Conservation (phyloP, 2,329 filamentous ascomycete genomes). For the Elsinoe ampelina region DNA sequence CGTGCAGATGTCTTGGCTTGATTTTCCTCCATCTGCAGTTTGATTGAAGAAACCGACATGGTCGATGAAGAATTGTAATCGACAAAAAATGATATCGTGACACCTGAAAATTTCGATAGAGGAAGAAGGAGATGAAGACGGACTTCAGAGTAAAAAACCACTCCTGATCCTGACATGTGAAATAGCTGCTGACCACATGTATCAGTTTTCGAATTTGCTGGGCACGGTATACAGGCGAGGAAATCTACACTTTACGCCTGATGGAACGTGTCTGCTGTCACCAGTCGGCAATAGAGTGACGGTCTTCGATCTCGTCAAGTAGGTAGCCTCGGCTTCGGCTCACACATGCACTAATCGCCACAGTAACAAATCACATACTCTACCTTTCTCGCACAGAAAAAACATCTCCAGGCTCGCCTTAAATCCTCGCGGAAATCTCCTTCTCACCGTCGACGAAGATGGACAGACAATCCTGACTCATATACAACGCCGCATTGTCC, state of each 20-base stretch:
- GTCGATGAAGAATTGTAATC: background rate
- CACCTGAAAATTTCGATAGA: background rate
- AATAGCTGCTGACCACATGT: slow-evolving; percentile 21
- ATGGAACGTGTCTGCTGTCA: slow-evolving; percentile 91
- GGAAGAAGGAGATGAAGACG: slow-evolving; percentile 75
- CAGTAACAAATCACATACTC: slow-evolving; percentile 78
- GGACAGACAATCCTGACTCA: slow-evolving; percentile 90
- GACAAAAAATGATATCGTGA: background rate
- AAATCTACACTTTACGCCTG: slow-evolving; percentile 90
- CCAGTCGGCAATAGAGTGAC: slow-evolving; percentile 94
- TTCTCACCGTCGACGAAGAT: slow-evolving; percentile 89
- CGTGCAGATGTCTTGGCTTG: background rate
- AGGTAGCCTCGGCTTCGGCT: slow-evolving; percentile 27
- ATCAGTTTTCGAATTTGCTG: slow-evolving; percentile 91
- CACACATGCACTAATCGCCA: background rate
- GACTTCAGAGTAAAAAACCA: slow-evolving; percentile 72
- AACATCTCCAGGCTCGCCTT: slow-evolving; percentile 86
- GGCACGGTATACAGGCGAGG: slow-evolving; percentile 98
- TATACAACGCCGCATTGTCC: slow-evolving; percentile 69
- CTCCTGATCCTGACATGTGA: background rate
- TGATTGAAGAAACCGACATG: background rate
- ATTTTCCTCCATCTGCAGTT: slow-evolving; percentile 11
- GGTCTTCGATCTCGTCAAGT: slow-evolving; percentile 95
- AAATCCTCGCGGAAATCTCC: slow-evolving; percentile 79
- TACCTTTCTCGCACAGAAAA: slow-evolving; percentile 84